Evolutionary conservation across 2,329 filamentous ascomycete species (phyloP).

Genomic region (Mycosphaerella arachidis): DNA sequence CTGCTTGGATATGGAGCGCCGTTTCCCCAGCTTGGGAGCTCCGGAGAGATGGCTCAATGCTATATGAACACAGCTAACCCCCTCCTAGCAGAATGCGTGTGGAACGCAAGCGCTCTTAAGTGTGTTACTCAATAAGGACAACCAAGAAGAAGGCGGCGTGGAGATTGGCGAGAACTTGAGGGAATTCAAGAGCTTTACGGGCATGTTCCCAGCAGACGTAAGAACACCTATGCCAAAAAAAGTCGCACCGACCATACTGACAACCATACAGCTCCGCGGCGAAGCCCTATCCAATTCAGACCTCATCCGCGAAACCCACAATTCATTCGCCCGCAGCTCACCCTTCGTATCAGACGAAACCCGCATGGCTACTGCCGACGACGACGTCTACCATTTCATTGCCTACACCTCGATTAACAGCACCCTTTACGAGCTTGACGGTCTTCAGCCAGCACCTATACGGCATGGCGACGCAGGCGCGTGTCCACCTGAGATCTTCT

Average conservation of each 20-base stretch:
- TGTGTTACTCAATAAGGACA: conserved; percentile 76
- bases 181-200: conserved; percentile 84
- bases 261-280: conserved; percentile 53
- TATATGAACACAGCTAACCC: no score
- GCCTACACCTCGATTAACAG: conserved; percentile 81
- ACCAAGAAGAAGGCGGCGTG: conserved; percentile 45
- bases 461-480: conserved; percentile 67
- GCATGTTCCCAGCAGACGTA: conserved; percentile 65
- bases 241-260: neutral
- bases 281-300: conserved; percentile 66
- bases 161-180: conserved; percentile 66
- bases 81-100: conserved; percentile 74
- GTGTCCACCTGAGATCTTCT: conserved; percentile 68
- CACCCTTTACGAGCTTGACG: conserved; percentile 88
- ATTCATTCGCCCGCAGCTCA: conserved; percentile 80
- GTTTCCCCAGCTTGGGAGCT: no score
- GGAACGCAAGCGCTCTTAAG: conserved; percentile 92
- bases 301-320: conserved; percentile 64
- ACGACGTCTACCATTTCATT: conserved; percentile 97
- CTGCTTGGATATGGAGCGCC: no score
- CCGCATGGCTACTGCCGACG: conserved; percentile 63
- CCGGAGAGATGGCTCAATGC: no score
- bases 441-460: conserved; percentile 88
- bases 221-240: conserved; percentile 13
- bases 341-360: conserved; percentile 92